These are phyloP conservation scores for Fusarium pseudoanthophilum DNA, from an alignment of 2,329 filamentous ascomycete species.

Conservation along the genomic window DNA sequence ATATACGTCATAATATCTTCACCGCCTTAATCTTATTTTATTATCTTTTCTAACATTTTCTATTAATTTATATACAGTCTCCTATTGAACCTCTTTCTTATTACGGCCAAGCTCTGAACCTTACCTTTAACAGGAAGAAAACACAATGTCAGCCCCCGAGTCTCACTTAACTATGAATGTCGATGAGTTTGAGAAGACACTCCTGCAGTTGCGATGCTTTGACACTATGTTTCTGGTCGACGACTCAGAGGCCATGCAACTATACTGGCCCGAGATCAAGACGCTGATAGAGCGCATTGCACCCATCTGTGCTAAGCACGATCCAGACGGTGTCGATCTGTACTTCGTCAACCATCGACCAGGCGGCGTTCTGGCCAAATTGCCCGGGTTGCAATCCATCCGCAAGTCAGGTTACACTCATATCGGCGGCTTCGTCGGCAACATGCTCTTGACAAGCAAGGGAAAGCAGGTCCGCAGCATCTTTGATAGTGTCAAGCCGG, in stretches of 20 bases:
- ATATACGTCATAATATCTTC: conserved; percentile 1
- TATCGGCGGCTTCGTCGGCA: conserved; percentile 11
- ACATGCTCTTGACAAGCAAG: conserved; percentile 16
- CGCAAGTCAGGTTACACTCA: conserved; percentile 17
- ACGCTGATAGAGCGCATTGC: conserved; percentile 21
- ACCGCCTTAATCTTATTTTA: conserved; percentile 9
- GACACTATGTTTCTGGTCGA: conserved; percentile 20
- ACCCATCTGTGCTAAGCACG: conserved; percentile 14
- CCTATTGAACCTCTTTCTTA: not conserved
- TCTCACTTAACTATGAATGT: not conserved
- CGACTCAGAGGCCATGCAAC: conserved; percentile 16
- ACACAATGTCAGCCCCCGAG: not conserved
- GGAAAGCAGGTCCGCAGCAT: conserved; percentile 16
- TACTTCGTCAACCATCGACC: conserved; percentile 22
- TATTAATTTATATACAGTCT: not conserved
- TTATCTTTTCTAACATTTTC: not conserved
- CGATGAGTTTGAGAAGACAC: conserved; percentile 11
- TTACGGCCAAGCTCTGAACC: not conserved
- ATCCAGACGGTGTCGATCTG: conserved; percentile 13
- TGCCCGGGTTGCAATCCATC: conserved; percentile 16
- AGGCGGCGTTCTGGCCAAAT: conserved; percentile 7
- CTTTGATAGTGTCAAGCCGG: conserved; percentile 14
- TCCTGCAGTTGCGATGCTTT: conserved; percentile 15
- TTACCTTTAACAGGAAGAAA: not conserved
- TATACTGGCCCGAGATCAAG: conserved; percentile 21